Evolutionary conservation across 1,139 yeast genomes (phyloP).

Genomic region (Debaryomyces psychrophilus): DNA sequence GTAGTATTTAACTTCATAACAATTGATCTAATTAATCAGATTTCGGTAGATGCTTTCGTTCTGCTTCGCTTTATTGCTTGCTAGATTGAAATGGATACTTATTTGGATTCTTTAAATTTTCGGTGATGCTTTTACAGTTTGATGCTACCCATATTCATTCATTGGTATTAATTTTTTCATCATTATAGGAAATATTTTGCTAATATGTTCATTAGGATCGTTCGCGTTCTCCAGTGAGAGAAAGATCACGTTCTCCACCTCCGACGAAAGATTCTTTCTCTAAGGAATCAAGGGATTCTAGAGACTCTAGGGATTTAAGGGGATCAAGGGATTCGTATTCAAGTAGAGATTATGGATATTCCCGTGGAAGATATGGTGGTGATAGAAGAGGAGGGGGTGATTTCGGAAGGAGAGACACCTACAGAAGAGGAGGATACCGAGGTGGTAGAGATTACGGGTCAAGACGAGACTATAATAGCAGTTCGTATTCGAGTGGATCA

Average conservation of each 20-base stretch:
- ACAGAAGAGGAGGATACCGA: conserved; percentile 28
- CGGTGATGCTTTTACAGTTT: background rate
- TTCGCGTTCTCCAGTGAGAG: conserved; percentile 50
- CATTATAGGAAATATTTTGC: conserved; percentile 18
- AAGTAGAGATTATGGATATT: conserved; percentile 28
- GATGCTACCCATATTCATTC: conserved; percentile 13
- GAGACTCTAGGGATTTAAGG: conserved; percentile 12
- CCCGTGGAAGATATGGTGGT: conserved; percentile 24
- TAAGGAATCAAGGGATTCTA: background rate
- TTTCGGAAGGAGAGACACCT: conserved; percentile 28
- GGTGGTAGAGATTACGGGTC: conserved; percentile 27
- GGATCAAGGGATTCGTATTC: conserved; percentile 21
- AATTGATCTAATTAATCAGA: background rate
- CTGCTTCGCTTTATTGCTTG: conserved; percentile 6
- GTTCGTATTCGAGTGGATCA: conserved; percentile 25
- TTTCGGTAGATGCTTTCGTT: conserved; percentile 5
- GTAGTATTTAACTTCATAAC: conserved; percentile 7
- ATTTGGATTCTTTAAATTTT: background rate
- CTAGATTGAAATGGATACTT: background rate
- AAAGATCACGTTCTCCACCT: conserved; percentile 37
- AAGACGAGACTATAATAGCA: conserved; percentile 27
- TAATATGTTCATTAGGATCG: conserved; percentile 43
- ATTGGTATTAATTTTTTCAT: conserved; percentile 4
- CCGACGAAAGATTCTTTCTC: conserved; percentile 17
- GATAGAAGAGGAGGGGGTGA: conserved; percentile 25